phyloP scores from a whole-genome alignment of 805 yeast genomes.

The Maudiozyma saulgeensis region DNA sequence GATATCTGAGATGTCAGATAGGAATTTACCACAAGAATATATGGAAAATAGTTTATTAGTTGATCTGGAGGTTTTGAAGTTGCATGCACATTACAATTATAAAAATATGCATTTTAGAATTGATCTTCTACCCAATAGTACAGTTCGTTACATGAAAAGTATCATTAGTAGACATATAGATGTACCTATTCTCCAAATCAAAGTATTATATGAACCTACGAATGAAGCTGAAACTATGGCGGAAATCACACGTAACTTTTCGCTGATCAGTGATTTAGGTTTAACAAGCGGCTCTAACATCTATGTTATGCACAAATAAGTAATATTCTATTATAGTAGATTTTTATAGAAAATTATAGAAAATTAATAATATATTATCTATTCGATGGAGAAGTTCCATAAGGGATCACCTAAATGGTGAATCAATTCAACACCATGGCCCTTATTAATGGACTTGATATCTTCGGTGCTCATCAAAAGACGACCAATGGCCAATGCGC shows the following conservation, averaged over 20 bases:
- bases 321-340: not conserved
- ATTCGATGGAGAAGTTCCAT: conserved; percentile 54
- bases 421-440: conserved; percentile 77
- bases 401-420: conserved; percentile 86
- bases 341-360: not conserved
- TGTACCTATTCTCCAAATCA: conserved; percentile 4
- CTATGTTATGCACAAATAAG: not conserved
- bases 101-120: not conserved
- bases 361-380: conserved; percentile 2
- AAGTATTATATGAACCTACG: conserved; percentile 7
- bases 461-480: conserved; percentile 83
- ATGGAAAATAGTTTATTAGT: not conserved
- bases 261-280: not conserved
- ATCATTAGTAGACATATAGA: conserved; percentile 8
- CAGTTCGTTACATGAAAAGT: conserved; percentile 20
- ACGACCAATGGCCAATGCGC: conserved; percentile 85
- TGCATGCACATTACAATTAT: conserved; percentile 6
- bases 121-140: conserved; percentile 9
- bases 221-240: not conserved
- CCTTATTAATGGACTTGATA: conserved; percentile 72
- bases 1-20: not conserved
- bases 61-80: conserved; percentile 6
- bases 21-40: not conserved
- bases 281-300: not conserved
- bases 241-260: conserved; percentile 2